Conservation (phyloP, 495 filamentous ascomycete species). For the Hypoxylon intermedium region DNA sequence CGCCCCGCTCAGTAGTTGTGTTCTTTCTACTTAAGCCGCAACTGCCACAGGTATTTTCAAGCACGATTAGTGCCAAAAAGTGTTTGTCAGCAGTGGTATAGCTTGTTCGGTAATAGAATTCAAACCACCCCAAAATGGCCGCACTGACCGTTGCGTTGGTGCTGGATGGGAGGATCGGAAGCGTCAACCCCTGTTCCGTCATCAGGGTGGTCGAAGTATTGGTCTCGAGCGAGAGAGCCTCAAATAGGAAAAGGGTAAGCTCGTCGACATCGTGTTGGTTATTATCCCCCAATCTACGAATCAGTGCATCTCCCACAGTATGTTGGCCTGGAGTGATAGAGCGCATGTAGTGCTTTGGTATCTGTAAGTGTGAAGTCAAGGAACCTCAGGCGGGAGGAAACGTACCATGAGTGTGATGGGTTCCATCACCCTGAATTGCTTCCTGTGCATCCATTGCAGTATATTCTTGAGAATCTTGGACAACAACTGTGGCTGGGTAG, state of each 20-base stretch:
- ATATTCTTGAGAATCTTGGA: conserved; percentile 76
- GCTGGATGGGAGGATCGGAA: no score
- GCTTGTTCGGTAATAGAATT: no score
- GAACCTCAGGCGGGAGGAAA: neutral
- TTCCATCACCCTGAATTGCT: conserved; percentile 59
- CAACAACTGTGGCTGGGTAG: conserved; percentile 79
- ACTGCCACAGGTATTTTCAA: no score
- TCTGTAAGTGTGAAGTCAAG: conserved; percentile 35
- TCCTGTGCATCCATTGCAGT: conserved; percentile 72
- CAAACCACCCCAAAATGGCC: no score
- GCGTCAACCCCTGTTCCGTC: no score
- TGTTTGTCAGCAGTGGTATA: no score
- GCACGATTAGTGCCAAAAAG: no score
- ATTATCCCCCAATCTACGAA: conserved; percentile 44
- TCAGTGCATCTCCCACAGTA: conserved; percentile 2
- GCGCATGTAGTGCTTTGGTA: conserved; percentile 47
- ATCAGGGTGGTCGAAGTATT: conserved; percentile 11
- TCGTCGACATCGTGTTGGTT: conserved; percentile 56
- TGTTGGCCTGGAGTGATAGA: conserved; percentile 40
- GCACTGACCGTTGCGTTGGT: no score
- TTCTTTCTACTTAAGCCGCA: no score
- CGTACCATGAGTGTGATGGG: conserved; percentile 70
- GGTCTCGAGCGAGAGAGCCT: conserved; percentile 52
- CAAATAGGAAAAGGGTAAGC: conserved; percentile 50
- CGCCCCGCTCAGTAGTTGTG: no score